These are phyloP conservation scores for Suillus weaverae DNA, from an alignment of 768 basidiomycete species.

Conservation along the genomic window DNA sequence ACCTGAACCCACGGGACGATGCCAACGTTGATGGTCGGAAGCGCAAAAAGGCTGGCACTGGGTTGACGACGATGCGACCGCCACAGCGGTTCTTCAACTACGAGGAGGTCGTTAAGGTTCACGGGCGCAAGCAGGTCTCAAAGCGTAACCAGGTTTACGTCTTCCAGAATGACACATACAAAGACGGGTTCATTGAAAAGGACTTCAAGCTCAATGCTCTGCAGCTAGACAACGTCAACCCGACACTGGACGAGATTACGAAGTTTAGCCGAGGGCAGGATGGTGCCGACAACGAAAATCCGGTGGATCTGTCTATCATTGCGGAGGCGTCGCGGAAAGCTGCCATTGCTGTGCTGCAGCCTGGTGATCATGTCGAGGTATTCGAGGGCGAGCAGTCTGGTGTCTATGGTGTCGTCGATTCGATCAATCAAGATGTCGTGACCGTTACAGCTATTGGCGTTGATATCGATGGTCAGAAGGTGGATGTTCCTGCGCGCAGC, in stretches of 20 bases:
- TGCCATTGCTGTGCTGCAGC: slow-evolving; percentile 92
- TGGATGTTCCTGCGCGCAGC: slow-evolving; percentile 83
- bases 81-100: slow-evolving; percentile 92
- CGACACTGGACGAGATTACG: slow-evolving; percentile 95
- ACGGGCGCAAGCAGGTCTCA: slow-evolving; percentile 73
- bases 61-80: slow-evolving; percentile 66
- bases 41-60: slow-evolving; percentile 63
- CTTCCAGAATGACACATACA: slow-evolving; percentile 92
- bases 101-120: slow-evolving; percentile 88
- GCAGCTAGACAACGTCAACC: slow-evolving; percentile 85
- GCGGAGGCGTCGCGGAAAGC: slow-evolving; percentile 91
- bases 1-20: slow-evolving; percentile 88
- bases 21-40: slow-evolving; percentile 67
- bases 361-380: slow-evolving; percentile 96
- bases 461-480: slow-evolving; percentile 83
- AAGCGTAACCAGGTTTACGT: slow-evolving; percentile 76
- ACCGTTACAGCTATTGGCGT: slow-evolving; percentile 76
- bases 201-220: slow-evolving; percentile 84
- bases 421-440: slow-evolving; percentile 85
- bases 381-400: slow-evolving; percentile 97
- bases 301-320: slow-evolving; percentile 88
- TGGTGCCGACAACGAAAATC: slow-evolving; percentile 59
- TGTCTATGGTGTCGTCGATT: slow-evolving; percentile 88
- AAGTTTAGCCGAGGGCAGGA: slow-evolving; percentile 81
- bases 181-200: slow-evolving; percentile 94